These are phyloP conservation scores for Leccinum aurantiacum DNA, from an alignment of 768 basidiomycete species.

Conservation along the genomic window DNA sequence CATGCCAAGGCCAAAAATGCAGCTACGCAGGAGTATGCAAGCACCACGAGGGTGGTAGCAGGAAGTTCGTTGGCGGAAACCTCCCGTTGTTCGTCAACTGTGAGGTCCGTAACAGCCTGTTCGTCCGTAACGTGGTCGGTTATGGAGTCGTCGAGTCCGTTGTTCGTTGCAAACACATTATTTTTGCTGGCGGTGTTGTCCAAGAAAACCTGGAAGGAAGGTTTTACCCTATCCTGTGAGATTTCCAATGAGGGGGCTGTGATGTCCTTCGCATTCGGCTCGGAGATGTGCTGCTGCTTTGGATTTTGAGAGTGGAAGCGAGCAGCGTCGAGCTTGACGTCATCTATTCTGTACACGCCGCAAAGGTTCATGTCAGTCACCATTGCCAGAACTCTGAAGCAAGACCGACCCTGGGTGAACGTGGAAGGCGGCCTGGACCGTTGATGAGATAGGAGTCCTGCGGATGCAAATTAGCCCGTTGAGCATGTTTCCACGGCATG, in stretches of 20 bases:
- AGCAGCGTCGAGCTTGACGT: conserved; percentile 20
- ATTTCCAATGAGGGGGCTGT: conserved; percentile 32
- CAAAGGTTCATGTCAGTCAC: conserved; percentile 14
- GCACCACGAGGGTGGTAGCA: conserved; percentile 14
- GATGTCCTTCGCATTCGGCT: conserved; percentile 27
- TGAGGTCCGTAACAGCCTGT: not conserved
- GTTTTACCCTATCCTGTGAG: conserved; percentile 1
- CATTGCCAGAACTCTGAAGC: conserved; percentile 2
- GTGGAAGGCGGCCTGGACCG: conserved; percentile 37
- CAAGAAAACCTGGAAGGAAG: conserved; percentile 23
- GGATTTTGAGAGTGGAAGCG: conserved; percentile 33
- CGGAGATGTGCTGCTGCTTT: conserved; percentile 33
- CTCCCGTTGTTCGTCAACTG: not conserved
- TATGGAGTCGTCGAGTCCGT: not conserved
- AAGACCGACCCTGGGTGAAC: conserved; percentile 38
- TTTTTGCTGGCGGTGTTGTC: conserved; percentile 24
- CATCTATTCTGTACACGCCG: conserved; percentile 20
- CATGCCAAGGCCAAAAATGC: conserved; percentile 27
- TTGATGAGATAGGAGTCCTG: conserved; percentile 15
- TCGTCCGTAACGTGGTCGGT: not conserved
- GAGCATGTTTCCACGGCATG: conserved; percentile 14
- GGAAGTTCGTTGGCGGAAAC: not conserved
- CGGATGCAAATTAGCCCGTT: conserved; percentile 11
- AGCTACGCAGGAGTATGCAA: conserved; percentile 28
- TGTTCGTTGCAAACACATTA: conserved; percentile 23